These are phyloP conservation scores for Termitomyces sp. DNA, from an alignment of 768 basidiomycete species.

Conservation along the genomic window DNA sequence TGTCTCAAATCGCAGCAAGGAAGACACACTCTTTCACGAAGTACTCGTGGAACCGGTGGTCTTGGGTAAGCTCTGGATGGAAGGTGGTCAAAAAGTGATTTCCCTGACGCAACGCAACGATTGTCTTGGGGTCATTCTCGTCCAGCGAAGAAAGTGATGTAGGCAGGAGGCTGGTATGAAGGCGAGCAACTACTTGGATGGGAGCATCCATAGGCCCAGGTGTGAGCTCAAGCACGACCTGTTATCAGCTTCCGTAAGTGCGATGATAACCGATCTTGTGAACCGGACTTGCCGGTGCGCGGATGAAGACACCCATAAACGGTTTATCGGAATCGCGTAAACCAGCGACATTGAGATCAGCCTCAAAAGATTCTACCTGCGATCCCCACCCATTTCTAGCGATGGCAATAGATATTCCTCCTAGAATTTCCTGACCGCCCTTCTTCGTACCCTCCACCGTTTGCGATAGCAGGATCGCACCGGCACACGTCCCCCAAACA, in stretches of 20 bases:
- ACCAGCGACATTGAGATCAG: constrained; percentile 56
- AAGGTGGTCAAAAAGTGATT: constrained; percentile 83
- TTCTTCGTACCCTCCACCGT: constrained; percentile 72
- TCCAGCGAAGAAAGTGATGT: constrained; percentile 33
- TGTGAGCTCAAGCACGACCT: constrained; percentile 61
- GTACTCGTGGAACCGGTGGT: constrained; percentile 87
- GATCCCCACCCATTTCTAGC: constrained; percentile 93
- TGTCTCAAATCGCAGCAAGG: constrained; percentile 10
- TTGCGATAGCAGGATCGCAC: constrained; percentile 83
- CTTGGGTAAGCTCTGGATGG: constrained; percentile 89
- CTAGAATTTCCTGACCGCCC: constrained; percentile 83
- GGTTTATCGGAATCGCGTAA: constrained; percentile 53
- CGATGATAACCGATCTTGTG: neutral
- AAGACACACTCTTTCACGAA: constrained; percentile 76
- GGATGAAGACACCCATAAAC: constrained; percentile 88
- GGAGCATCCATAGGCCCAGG: constrained; percentile 44
- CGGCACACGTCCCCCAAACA: constrained; percentile 95
- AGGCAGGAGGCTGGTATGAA: constrained; percentile 22
- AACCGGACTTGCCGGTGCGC: constrained; percentile 66
- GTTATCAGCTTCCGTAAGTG: constrained; percentile 1
- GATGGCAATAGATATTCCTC: constrained; percentile 74
- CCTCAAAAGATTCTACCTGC: constrained; percentile 91
- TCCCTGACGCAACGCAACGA: constrained; percentile 86
- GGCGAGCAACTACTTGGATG: constrained; percentile 58
- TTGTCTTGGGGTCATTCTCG: constrained; percentile 50